A percentile compares a stretch with the other conserved stretches of the same genome.
Conservation (phyloP, 2,329 filamentous ascomycete species). For the Ascochyta viciae-villosae region DNA sequence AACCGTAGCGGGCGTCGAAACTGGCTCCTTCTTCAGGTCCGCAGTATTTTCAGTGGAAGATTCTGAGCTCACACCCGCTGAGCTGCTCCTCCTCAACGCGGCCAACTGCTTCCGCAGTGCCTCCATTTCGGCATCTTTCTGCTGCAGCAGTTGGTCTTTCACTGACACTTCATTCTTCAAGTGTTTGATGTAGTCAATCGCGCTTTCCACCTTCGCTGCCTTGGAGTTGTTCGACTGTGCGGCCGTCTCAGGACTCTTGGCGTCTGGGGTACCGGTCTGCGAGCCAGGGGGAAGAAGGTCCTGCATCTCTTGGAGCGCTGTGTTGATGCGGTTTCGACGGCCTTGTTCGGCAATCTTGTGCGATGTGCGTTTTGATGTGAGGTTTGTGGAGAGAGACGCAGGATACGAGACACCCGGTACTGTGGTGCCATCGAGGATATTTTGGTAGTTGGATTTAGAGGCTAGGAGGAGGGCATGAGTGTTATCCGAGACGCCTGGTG, state of each 20-base stretch:
- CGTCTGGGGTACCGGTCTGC: slow-evolving; percentile 35
- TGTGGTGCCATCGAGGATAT: slow-evolving; percentile 91
- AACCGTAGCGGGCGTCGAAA: slow-evolving; percentile 5
- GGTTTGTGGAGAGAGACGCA: slow-evolving; percentile 86
- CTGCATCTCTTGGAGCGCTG: slow-evolving; percentile 89
- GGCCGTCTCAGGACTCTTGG: slow-evolving; percentile 48
- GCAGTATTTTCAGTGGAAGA: background rate
- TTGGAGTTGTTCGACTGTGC: slow-evolving; percentile 69
- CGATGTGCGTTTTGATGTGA: slow-evolving; percentile 95
- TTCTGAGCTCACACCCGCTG: slow-evolving; percentile 11
- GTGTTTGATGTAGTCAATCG: slow-evolving; percentile 92
- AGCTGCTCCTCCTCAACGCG: slow-evolving; percentile 32
- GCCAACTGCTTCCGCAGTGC: slow-evolving; percentile 59
- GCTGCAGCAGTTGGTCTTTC: slow-evolving; percentile 68
- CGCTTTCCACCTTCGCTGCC: slow-evolving; percentile 95
- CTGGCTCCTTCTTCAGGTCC: slow-evolving; percentile 8
- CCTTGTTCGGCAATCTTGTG: slow-evolving; percentile 99
- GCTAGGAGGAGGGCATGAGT: slow-evolving; percentile 78
- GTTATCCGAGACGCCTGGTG: slow-evolving; percentile 59
- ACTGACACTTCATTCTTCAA: slow-evolving; percentile 76
- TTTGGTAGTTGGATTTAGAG: slow-evolving; percentile 97
- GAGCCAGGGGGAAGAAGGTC: slow-evolving; percentile 72
- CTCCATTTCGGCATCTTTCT: slow-evolving; percentile 68
- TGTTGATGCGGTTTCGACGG: slow-evolving; percentile 92
- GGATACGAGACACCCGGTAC: slow-evolving; percentile 91